Evolutionary conservation across 331 rosid species (phyloP).

Genomic region (Acacia concinna): DNA sequence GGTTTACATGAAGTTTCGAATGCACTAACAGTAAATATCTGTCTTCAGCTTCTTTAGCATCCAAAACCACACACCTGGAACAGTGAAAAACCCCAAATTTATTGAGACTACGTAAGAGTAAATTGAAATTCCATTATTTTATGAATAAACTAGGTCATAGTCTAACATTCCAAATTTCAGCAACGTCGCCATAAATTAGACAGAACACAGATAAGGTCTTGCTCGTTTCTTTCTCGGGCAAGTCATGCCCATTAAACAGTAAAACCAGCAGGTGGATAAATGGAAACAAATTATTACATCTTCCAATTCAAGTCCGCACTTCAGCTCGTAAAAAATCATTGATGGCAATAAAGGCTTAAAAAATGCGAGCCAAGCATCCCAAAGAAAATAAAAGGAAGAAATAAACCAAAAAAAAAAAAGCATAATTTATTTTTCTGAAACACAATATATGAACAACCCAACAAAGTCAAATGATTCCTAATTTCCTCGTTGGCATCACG

Average conservation of each 20-base stretch:
- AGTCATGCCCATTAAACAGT: not conserved
- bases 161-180: not conserved
- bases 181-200: not conserved
- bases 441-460: not conserved
- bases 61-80: constrained; percentile 77
- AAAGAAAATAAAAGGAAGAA: not conserved
- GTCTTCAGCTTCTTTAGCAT: constrained; percentile 76
- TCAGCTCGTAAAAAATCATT: not conserved
- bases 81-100: not conserved
- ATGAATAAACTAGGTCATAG: not conserved
- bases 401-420: not conserved
- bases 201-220: not conserved
- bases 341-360: not conserved
- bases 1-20: constrained; percentile 58
- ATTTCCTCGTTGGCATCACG: not conserved
- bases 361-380: not conserved
- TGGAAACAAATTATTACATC: not conserved
- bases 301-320: not conserved
- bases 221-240: not conserved
- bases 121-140: not conserved
- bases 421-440: not conserved
- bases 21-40: constrained; percentile 58
- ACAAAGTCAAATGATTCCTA: not conserved
- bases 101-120: not conserved
- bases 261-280: not conserved